Percentiles rank a stretch among this genome's conserved stretches.
Evolutionary conservation across 345 rosid species (phyloP).

Genomic region (Eucalyptus brandiana): DNA sequence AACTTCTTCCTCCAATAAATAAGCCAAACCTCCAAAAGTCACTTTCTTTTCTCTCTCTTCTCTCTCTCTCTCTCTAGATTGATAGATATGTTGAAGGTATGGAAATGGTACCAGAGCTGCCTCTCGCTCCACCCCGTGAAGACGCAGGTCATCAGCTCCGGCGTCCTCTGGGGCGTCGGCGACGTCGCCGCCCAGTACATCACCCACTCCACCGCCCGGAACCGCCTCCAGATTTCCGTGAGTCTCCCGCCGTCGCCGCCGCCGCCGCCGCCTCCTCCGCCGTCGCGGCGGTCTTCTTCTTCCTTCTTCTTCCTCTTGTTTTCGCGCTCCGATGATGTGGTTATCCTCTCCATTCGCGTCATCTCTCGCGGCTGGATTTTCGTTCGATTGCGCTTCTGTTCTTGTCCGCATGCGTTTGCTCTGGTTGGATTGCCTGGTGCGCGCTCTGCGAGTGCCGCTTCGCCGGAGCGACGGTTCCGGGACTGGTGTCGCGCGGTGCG

Average conservation of each 20-base stretch:
- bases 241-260: neutral
- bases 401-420: neutral
- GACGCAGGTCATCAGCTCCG: constrained; percentile 88
- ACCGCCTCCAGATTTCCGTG: constrained; percentile 27
- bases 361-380: neutral
- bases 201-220: constrained; percentile 62
- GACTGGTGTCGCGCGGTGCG: neutral
- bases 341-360: neutral
- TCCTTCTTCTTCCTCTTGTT: neutral
- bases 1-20: neutral
- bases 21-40: neutral
- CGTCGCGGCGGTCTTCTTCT: neutral
- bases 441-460: neutral
- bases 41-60: too few relatives aligned
- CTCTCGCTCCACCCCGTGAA: constrained; percentile 58
- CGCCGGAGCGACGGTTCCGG: neutral
- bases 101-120: constrained; percentile 89
- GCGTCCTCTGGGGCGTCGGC: constrained; percentile 80
- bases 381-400: neutral
- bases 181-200: constrained; percentile 83
- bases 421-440: neutral
- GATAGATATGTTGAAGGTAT: constrained; percentile 40
- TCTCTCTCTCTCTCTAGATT: neutral
- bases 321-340: neutral
- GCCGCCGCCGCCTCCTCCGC: neutral